Percentiles rank a stretch among this genome's conserved stretches.
Evolutionary conservation across 176 grass and related monocot genomes (phyloP).

Genomic region (Rhynchospora breviuscula): DNA sequence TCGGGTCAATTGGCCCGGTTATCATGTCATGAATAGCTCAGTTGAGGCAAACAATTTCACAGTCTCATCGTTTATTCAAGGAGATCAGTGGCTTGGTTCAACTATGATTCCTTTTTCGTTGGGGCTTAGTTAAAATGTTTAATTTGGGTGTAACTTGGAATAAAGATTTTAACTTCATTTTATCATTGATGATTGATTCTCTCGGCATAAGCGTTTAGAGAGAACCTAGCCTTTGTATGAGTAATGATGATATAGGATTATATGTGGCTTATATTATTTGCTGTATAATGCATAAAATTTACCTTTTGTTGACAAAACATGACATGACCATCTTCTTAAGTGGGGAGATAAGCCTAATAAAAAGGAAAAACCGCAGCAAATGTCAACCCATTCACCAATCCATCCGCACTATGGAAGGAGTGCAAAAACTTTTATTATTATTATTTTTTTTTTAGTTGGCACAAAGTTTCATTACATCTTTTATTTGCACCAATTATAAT

Average conservation of each 20-base stretch:
- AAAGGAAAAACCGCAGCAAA: background rate
- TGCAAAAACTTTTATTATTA: no score
- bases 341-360: background rate
- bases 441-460: no score
- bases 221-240: background rate
- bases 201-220: background rate
- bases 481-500: no score
- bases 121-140: conserved; percentile 33
- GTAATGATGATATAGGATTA: conserved; percentile 5
- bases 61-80: conserved; percentile 58
- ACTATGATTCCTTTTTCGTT: conserved; percentile 43
- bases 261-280: background rate
- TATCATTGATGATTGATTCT: background rate
- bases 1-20: conserved; percentile 66
- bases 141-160: conserved; percentile 7
- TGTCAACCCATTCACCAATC: background rate
- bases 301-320: background rate
- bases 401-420: no score
- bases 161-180: conserved; percentile 10
- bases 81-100: conserved; percentile 59
- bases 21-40: conserved; percentile 46
- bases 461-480: no score
- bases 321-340: background rate
- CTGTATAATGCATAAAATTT: background rate
- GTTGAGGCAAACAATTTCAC: conserved; percentile 75